phyloP scores from a whole-genome alignment of 2,329 filamentous ascomycete species.

The Aspergillus novoparasiticus region DNA sequence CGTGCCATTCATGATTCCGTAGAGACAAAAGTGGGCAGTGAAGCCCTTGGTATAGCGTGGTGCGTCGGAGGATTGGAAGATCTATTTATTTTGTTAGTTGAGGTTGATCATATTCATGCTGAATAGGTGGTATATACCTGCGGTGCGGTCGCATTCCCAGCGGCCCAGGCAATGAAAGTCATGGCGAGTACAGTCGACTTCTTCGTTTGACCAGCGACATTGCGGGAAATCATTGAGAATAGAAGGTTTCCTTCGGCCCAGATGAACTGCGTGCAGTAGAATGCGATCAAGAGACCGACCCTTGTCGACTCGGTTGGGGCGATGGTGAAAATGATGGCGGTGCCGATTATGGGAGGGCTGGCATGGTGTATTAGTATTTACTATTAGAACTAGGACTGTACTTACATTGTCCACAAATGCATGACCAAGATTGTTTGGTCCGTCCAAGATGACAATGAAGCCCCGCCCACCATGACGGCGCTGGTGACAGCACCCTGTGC shows the following conservation, averaged over 20 bases:
- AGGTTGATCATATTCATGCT: fast-evolving
- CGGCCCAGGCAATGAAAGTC: conserved; percentile 16
- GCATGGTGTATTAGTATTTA: conserved; percentile 45
- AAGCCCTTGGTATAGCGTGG: not conserved
- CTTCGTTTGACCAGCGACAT: conserved; percentile 18
- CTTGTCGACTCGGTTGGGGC: conserved; percentile 55
- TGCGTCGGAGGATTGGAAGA: not conserved
- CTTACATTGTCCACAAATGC: not conserved
- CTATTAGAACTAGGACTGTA: conserved; percentile 50
- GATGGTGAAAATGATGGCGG: conserved; percentile 68
- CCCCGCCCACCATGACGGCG: conserved; percentile 60
- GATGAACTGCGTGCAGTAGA: conserved; percentile 73
- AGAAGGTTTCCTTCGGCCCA: conserved; percentile 61
- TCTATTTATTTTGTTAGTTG: not conserved
- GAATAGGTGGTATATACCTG: not conserved
- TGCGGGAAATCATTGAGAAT: conserved; percentile 16
- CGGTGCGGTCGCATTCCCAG: conserved; percentile 14
- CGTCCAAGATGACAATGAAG: conserved; percentile 9
- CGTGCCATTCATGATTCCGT: not conserved
- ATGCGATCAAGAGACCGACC: conserved; percentile 67
- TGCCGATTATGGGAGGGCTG: conserved; percentile 68
- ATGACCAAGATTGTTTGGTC: conserved; percentile 31
- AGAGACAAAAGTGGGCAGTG: not conserved
- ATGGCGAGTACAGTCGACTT: conserved; percentile 15
- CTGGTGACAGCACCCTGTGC: conserved; percentile 73